These are phyloP conservation scores for Pelargonium cotyledonis DNA, from an alignment of 441 rosid genomes.

Conservation along the genomic window DNA sequence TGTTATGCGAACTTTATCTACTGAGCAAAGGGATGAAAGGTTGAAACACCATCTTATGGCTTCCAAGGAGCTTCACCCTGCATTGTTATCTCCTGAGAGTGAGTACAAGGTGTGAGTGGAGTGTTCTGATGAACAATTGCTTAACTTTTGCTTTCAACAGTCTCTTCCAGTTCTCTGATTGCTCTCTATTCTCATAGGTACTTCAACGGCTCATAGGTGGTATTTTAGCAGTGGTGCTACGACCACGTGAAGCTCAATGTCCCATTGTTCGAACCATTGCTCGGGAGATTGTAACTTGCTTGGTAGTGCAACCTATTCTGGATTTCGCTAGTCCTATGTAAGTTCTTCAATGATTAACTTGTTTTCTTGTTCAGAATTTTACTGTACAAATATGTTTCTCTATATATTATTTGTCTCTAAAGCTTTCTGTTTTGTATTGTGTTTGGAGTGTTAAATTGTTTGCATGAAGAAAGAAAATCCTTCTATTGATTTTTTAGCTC, in stretches of 20 bases:
- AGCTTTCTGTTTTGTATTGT: too few species aligned
- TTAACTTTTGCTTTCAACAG: neutral
- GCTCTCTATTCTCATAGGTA: slow-evolving; percentile 36
- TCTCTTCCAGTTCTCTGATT: too few species aligned
- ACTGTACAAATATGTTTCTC: too few species aligned
- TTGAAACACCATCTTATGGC: slow-evolving; percentile 79
- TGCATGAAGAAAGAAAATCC: neutral
- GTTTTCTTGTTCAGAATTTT: slow-evolving; percentile 1
- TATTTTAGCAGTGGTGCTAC: slow-evolving; percentile 68
- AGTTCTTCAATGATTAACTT: slow-evolving; percentile 25
- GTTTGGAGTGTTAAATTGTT: neutral
- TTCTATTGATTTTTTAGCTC: neutral
- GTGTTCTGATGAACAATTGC: slow-evolving; percentile 25
- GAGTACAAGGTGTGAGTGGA: slow-evolving; percentile 96
- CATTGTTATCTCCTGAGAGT: slow-evolving; percentile 78
- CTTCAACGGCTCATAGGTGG: slow-evolving; percentile 80
- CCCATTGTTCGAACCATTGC: slow-evolving; percentile 86
- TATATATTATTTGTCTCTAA: too few species aligned
- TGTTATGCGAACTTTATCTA: slow-evolving; percentile 83
- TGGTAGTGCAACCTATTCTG: slow-evolving; percentile 86
- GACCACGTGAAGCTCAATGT: slow-evolving; percentile 86
- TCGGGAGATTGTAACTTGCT: slow-evolving; percentile 90
- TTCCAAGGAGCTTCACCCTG: slow-evolving; percentile 93
- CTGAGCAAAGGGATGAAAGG: slow-evolving; percentile 92
- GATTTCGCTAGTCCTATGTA: slow-evolving; percentile 82